A percentile compares a stretch with the other conserved stretches of the same genome.
Evolutionary conservation across 306 rosid genomes (phyloP).

Genomic region (Herpetospermum pedunculosum): DNA sequence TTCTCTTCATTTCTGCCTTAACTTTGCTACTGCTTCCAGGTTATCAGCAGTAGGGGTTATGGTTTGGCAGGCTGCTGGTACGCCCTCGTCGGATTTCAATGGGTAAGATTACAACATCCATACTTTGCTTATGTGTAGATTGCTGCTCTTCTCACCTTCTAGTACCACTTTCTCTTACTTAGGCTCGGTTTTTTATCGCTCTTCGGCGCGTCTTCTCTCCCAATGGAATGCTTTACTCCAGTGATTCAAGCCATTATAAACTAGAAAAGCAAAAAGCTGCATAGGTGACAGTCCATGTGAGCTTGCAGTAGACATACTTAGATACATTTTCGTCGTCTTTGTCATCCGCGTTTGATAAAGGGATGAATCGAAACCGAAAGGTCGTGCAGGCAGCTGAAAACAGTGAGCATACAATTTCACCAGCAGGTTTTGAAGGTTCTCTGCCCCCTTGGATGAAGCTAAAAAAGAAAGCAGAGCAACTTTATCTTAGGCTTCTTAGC

Average conservation of each 20-base stretch:
- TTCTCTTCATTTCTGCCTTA: slow-evolving; percentile 1
- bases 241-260: slow-evolving; percentile 5
- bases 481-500: neutral
- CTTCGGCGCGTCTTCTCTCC: slow-evolving; percentile 19
- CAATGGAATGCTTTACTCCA: slow-evolving; percentile 20
- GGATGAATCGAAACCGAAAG: neutral
- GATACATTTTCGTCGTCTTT: neutral
- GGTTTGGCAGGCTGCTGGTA: slow-evolving; percentile 77
- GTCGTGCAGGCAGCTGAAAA: neutral
- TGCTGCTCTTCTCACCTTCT: neutral
- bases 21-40: slow-evolving; percentile 23
- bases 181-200: slow-evolving; percentile 23
- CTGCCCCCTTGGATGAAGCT: neutral
- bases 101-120: slow-evolving; percentile 46
- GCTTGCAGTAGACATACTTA: neutral
- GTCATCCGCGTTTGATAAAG: neutral
- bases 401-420: neutral
- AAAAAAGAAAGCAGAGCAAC: neutral
- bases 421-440: neutral
- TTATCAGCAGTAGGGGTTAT: slow-evolving; percentile 42
- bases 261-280: slow-evolving; percentile 15
- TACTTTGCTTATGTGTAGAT: neutral
- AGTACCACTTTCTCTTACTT: neutral
- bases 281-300: slow-evolving; percentile 12
- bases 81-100: slow-evolving; percentile 61